Evolutionary conservation across 495 filamentous ascomycete species (phyloP).

Genomic region (Neurospora hispaniola): DNA sequence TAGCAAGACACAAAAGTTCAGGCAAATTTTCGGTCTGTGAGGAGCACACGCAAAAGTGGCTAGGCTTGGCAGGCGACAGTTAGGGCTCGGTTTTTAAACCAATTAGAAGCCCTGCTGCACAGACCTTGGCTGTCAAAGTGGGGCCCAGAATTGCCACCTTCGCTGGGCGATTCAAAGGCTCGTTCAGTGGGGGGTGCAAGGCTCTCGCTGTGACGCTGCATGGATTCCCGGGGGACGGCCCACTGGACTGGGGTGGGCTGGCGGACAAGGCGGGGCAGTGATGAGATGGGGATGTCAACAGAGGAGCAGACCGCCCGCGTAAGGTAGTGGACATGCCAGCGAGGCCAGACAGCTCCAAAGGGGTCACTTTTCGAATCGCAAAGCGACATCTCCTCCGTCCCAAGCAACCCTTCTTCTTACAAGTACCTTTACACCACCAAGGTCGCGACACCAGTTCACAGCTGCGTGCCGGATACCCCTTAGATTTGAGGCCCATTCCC

Average conservation of each 20-base stretch:
- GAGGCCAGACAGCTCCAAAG: not conserved
- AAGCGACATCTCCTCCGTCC: not conserved
- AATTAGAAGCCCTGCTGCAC: conserved; percentile 14
- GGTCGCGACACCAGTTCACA: not conserved
- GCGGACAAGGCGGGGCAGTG: not conserved
- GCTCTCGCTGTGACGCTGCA: not conserved
- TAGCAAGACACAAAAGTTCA: conserved; percentile 21
- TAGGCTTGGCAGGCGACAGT: conserved; percentile 13
- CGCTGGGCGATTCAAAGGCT: not conserved
- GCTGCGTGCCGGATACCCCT: not conserved
- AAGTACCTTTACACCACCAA: not conserved
- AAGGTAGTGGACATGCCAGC: not conserved
- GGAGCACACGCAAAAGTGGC: conserved; percentile 20
- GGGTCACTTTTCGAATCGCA: not conserved
- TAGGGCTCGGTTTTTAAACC: conserved; percentile 20
- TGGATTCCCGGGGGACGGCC: not conserved
- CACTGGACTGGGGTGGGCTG: not conserved
- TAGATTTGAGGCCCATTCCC: not conserved
- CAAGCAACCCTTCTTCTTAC: not conserved
- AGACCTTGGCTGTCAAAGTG: conserved; percentile 5
- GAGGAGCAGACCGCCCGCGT: not conserved
- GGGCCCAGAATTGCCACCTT: not conserved
- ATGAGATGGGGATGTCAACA: not conserved
- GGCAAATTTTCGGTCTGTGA: conserved; percentile 28
- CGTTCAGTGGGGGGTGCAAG: not conserved